Evolutionary conservation across 495 filamentous ascomycete species (phyloP).

Genomic region (Xylaria intraflava): DNA sequence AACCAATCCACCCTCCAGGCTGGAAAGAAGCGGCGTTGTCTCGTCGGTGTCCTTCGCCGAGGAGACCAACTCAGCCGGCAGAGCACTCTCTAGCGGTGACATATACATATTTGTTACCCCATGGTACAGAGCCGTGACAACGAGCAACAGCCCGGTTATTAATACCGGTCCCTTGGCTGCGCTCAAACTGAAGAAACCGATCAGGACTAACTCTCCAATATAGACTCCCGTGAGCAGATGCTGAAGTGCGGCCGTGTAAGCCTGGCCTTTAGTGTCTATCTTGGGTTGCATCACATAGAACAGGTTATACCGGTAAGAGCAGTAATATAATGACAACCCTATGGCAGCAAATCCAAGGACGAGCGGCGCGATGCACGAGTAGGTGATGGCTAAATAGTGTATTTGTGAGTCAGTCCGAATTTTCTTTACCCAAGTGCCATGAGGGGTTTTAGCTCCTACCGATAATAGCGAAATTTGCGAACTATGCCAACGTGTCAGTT

Average conservation of each 20-base stretch:
- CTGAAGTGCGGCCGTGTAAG: conserved; percentile 72
- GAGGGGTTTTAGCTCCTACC: conserved; percentile 33
- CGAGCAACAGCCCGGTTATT: conserved; percentile 64
- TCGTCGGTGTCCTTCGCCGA: conserved; percentile 48
- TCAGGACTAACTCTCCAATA: conserved; percentile 66
- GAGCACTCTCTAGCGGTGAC: conserved; percentile 17
- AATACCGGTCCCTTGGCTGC: conserved; percentile 62
- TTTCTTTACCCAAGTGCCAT: not conserved
- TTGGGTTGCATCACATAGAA: conserved; percentile 71
- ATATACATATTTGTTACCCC: conserved; percentile 44
- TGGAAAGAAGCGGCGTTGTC: conserved; percentile 33
- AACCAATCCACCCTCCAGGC: conserved; percentile 25
- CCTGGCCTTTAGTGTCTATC: conserved; percentile 77
- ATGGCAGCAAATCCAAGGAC: conserved; percentile 75
- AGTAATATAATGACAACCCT: conserved; percentile 71
- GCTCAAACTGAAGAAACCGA: conserved; percentile 73
- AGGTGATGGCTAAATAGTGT: conserved; percentile 55
- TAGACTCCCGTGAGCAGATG: conserved; percentile 81
- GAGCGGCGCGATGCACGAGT: conserved; percentile 85
- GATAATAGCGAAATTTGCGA: conserved; percentile 74
- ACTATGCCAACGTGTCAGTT: conserved; percentile 26
- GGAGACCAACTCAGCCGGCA: conserved; percentile 38
- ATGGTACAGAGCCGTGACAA: conserved; percentile 65
- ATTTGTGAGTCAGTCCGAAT: conserved; percentile 2
- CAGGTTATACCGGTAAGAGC: conserved; percentile 81